Percentiles rank a stretch among this genome's conserved stretches.
Evolutionary conservation across 345 rosid species (phyloP).

Genomic region (Cardamine occulta): DNA sequence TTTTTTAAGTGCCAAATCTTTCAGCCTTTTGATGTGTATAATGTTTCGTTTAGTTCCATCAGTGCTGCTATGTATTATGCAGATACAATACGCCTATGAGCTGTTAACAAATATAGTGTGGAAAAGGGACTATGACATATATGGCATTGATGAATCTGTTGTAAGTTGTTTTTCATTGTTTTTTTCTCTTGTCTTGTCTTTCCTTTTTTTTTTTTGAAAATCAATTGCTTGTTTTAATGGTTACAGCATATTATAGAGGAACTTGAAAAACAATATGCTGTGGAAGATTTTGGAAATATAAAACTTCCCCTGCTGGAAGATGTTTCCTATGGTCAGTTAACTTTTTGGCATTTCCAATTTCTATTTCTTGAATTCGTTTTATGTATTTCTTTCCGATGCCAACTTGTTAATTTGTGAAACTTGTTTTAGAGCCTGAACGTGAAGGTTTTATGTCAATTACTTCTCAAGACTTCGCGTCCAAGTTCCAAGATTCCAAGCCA

Average conservation of each 20-base stretch:
- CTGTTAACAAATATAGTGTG: constrained; percentile 66
- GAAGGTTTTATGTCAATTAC: constrained; percentile 57
- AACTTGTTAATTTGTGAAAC: constrained; percentile 20
- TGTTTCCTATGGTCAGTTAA: constrained; percentile 65
- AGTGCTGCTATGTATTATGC: constrained; percentile 36
- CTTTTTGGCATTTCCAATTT: constrained; percentile 14
- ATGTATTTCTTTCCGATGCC: background rate
- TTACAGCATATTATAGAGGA: constrained; percentile 63
- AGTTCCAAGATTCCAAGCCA: constrained; percentile 64
- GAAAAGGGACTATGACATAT: constrained; percentile 85
- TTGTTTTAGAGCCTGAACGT: constrained; percentile 50
- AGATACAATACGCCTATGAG: constrained; percentile 87
- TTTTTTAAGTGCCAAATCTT: background rate
- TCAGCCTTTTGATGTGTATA: constrained; percentile 2
- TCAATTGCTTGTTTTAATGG: constrained; percentile 35
- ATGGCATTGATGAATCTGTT: constrained; percentile 73
- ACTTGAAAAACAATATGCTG: constrained; percentile 51
- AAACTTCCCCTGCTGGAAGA: constrained; percentile 64
- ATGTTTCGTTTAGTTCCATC: background rate
- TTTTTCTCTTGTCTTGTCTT: background rate
- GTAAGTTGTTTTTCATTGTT: constrained; percentile 55
- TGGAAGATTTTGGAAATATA: constrained; percentile 51
- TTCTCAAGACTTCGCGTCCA: constrained; percentile 52
- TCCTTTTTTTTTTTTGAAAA: background rate
- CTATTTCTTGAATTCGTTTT: background rate